phyloP scores from a whole-genome alignment of 2,329 filamentous ascomycete genomes.

The Capronia americana region DNA sequence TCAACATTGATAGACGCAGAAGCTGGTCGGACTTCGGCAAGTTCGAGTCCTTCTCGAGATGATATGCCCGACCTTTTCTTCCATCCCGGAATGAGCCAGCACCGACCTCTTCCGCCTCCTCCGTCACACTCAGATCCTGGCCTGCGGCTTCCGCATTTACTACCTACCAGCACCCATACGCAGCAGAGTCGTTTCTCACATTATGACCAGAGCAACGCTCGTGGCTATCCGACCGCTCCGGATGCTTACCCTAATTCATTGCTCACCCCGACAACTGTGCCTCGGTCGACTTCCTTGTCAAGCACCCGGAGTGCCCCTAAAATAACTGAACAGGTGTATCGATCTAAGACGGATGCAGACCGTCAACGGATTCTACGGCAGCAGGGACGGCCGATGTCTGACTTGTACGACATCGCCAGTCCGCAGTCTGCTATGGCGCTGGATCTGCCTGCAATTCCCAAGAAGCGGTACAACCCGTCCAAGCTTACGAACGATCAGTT shows the following conservation, averaged over 20 bases:
- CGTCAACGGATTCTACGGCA: slow-evolving; percentile 59
- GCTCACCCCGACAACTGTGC: slow-evolving; percentile 58
- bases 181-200: slow-evolving; percentile 58
- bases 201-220: slow-evolving; percentile 46
- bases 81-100: slow-evolving; percentile 76
- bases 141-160: slow-evolving; percentile 56
- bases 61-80: slow-evolving; percentile 93
- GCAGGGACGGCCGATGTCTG: slow-evolving; percentile 59
- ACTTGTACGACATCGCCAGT: slow-evolving; percentile 60
- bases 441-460: slow-evolving; percentile 84
- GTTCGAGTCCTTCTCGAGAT: slow-evolving; percentile 73
- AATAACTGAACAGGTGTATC: slow-evolving; percentile 74
- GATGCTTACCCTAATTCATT: slow-evolving; percentile 59
- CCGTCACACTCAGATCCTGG: slow-evolving; percentile 51
- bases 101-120: slow-evolving; percentile 67
- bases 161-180: slow-evolving; percentile 66
- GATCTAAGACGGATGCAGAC: slow-evolving; percentile 94
- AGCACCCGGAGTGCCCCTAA: slow-evolving; percentile 81
- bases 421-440: slow-evolving; percentile 65
- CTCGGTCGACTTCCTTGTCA: slow-evolving; percentile 80
- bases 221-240: slow-evolving; percentile 50
- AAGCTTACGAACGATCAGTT: slow-evolving; percentile 84
- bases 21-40: slow-evolving; percentile 54
- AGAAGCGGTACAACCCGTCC: slow-evolving; percentile 82
- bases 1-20: slow-evolving; percentile 62